Evolutionary conservation across 2,329 filamentous ascomycete species (phyloP).

Genomic region (Dactylellina drechsleri): DNA sequence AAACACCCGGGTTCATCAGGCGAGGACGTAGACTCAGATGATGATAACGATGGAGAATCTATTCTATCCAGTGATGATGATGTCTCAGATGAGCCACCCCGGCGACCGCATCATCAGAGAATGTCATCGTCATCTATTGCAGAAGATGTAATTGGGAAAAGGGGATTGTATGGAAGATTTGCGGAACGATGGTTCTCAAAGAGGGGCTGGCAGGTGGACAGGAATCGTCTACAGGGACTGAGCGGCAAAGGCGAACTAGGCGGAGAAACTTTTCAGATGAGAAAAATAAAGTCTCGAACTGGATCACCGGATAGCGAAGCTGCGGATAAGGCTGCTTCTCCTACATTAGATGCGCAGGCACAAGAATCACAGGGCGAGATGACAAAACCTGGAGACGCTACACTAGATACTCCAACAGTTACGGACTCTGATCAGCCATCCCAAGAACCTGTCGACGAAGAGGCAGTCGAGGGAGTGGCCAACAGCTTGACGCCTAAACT

Average conservation of each 20-base stretch:
- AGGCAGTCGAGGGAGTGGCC: conserved; percentile 61
- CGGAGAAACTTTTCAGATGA: conserved; percentile 55
- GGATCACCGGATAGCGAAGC: conserved; percentile 51
- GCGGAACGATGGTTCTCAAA: conserved; percentile 91
- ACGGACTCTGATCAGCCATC: conserved; percentile 29
- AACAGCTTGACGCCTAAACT: conserved; percentile 80
- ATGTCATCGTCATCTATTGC: conserved; percentile 74
- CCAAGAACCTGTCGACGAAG: conserved; percentile 45
- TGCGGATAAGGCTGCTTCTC: conserved; percentile 27
- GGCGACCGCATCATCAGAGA: conserved; percentile 57
- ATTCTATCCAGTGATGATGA: conserved; percentile 60
- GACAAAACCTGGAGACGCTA: conserved; percentile 25
- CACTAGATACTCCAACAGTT: conserved; percentile 16
- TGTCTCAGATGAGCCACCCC: conserved; percentile 56
- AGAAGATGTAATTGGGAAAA: conserved; percentile 85
- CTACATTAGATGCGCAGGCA: conserved; percentile 45
- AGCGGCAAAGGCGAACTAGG: conserved; percentile 66
- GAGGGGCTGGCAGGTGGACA: conserved; percentile 80
- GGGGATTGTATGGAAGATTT: conserved; percentile 87
- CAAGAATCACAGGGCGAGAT: conserved; percentile 58
- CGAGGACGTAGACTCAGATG: conserved; percentile 64
- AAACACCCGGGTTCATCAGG: conserved; percentile 60
- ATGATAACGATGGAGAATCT: conserved; percentile 64
- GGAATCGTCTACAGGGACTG: conserved; percentile 75
- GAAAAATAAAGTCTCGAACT: conserved; percentile 59